phyloP scores from a whole-genome alignment of 23 red algal species.

The Pyropia yezoensis region DNA sequence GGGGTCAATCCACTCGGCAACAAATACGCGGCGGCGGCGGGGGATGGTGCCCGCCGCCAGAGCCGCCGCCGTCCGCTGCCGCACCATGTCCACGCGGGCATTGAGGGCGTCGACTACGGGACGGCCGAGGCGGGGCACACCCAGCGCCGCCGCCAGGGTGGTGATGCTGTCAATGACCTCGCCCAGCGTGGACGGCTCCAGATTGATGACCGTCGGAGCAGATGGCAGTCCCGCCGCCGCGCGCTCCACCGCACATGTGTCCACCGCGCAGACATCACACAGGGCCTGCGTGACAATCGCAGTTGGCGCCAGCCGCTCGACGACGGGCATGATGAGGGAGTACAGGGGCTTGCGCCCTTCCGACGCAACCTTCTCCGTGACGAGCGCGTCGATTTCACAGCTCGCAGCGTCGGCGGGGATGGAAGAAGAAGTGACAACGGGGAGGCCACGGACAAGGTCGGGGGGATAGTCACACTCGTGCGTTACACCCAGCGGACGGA shows the following conservation, averaged over 20 bases:
- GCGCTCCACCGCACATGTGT: conserved; percentile 13
- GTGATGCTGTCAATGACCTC: conserved; percentile 28
- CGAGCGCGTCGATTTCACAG: conserved; percentile 38
- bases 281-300: conserved; percentile 48
- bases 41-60: neutral
- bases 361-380: conserved; percentile 5
- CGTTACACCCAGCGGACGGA: conserved; percentile 18
- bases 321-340: conserved; percentile 4
- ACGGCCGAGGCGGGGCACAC: neutral
- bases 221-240: conserved; percentile 13
- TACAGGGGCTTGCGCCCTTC: conserved; percentile 43
- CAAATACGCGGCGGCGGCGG: conserved; percentile 11
- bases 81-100: conserved; percentile 5
- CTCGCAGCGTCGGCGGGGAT: conserved; percentile 17
- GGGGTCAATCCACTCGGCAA: conserved; percentile 49
- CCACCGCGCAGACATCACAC: conserved; percentile 48
- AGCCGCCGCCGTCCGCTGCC: neutral
- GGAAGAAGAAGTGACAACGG: conserved; percentile 20
- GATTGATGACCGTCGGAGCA: conserved; percentile 10
- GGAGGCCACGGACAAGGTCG: conserved; percentile 10
- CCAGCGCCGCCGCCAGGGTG: conserved; percentile 22
- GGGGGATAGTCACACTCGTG: conserved; percentile 54
- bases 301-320: conserved; percentile 18
- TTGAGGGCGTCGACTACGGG: conserved; percentile 13
- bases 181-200: conserved; percentile 22